These are phyloP conservation scores for Hymenochaete sp. DNA, from an alignment of 1,284 basidiomycete species.

Conservation along the genomic window DNA sequence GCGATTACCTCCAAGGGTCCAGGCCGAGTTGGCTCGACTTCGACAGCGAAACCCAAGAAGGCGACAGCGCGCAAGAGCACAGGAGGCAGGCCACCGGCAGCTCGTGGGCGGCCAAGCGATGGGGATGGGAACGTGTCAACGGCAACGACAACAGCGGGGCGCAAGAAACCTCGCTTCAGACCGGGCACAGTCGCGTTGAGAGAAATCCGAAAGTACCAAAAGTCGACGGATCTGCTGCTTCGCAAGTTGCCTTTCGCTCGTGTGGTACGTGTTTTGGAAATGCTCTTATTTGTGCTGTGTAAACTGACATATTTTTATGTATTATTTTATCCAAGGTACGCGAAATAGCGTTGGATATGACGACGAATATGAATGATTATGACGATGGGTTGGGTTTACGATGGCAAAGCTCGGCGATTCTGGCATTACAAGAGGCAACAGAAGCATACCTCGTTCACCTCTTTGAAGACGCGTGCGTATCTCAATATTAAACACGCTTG, in stretches of 20 bases:
- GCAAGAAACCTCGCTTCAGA: conserved; percentile 60
- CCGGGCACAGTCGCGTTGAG: conserved; percentile 85
- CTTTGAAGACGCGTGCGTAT: conserved; percentile 90
- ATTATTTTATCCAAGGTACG: conserved; percentile 57
- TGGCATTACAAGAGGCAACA: conserved; percentile 90
- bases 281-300: conserved; percentile 7
- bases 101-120: conserved; percentile 18
- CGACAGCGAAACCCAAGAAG: conserved; percentile 40
- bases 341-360: conserved; percentile 85
- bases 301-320: not conserved
- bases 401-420: conserved; percentile 87
- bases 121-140: conserved; percentile 9
- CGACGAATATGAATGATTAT: conserved; percentile 60
- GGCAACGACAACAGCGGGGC: conserved; percentile 4
- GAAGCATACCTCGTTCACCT: conserved; percentile 91
- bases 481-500: conserved; percentile 10
- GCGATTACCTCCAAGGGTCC: conserved; percentile 12
- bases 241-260: conserved; percentile 87
- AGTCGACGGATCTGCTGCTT: conserved; percentile 81
- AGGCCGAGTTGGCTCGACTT: conserved; percentile 5
- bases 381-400: conserved; percentile 57
- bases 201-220: conserved; percentile 92
- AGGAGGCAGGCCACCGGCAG: conserved; percentile 43
- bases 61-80: conserved; percentile 70
- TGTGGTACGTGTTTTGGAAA: conserved; percentile 49